phyloP scores from a whole-genome alignment of 352 stramenopile genomes.

The Peronospora belbahrii region DNA sequence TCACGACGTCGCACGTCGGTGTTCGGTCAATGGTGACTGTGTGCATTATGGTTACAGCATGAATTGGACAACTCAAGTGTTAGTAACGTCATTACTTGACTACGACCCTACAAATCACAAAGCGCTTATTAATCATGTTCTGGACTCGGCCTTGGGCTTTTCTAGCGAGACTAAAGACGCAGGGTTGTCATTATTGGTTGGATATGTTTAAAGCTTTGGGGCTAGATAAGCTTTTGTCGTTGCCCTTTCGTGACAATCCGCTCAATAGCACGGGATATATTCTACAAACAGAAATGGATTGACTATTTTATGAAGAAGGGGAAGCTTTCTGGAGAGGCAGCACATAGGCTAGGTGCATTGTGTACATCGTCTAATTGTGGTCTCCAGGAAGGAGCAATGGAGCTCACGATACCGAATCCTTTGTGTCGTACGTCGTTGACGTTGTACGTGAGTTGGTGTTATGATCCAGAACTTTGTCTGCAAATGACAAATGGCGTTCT shows the following conservation, averaged over 20 bases:
- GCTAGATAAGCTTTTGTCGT: slow-evolving; percentile 15
- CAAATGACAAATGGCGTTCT: not conserved
- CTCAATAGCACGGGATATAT: slow-evolving; percentile 13
- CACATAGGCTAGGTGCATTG: not conserved
- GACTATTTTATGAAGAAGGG: slow-evolving; percentile 18
- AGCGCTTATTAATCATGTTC: not conserved
- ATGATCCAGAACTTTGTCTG: slow-evolving; percentile 13
- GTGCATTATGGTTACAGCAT: slow-evolving; percentile 26
- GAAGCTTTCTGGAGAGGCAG: not conserved
- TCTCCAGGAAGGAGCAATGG: slow-evolving; percentile 12
- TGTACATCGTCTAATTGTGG: slow-evolving; percentile 8
- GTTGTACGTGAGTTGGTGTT: slow-evolving; percentile 20
- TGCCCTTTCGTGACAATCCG: slow-evolving; percentile 11
- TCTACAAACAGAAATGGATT: slow-evolving; percentile 16
- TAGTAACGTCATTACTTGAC: slow-evolving; percentile 14
- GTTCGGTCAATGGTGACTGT: slow-evolving; percentile 9
- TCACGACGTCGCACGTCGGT: slow-evolving; percentile 24
- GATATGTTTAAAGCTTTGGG: not conserved
- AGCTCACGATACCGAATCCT: slow-evolving; percentile 5
- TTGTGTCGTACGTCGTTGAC: slow-evolving; percentile 9
- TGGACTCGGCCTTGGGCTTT: slow-evolving; percentile 12
- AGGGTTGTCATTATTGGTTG: not conserved
- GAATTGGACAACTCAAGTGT: slow-evolving; percentile 20
- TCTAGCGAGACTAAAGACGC: not conserved
- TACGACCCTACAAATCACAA: not conserved